A percentile compares a stretch with the other conserved stretches of the same genome.
Conservation (phyloP, 208 protist species). For the Borovskyia barvae region DNA sequence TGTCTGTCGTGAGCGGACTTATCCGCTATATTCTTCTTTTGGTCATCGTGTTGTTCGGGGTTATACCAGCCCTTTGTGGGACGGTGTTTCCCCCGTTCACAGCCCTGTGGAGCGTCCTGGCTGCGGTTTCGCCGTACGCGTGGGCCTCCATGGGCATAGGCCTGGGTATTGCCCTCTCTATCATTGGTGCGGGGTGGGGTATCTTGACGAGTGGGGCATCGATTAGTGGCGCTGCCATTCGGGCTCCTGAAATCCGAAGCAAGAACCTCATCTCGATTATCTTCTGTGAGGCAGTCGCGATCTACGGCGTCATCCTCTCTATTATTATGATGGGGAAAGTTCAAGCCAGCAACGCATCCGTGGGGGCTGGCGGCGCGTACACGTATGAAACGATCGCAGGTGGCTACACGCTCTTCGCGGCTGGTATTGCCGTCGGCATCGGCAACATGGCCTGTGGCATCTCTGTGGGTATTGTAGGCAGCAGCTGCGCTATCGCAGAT, state of each 20-base stretch:
- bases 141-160: conserved; percentile 82
- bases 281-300: conserved; percentile 99
- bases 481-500: conserved; percentile 95
- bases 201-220: conserved; percentile 87
- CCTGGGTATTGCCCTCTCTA: conserved; percentile 80
- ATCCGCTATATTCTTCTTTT: conserved; percentile 48
- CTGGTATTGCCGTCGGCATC: conserved; percentile 94
- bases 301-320: conserved; percentile 99
- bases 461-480: conserved; percentile 95
- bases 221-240: conserved; percentile 86
- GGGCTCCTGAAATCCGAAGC: conserved; percentile 85
- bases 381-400: conserved; percentile 44
- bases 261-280: conserved; percentile 97
- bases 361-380: conserved; percentile 45
- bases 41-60: conserved; percentile 68
- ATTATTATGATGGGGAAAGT: conserved; percentile 97
- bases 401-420: conserved; percentile 94
- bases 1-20: conserved; percentile 56
- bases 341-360: conserved; percentile 45
- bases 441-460: conserved; percentile 96
- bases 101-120: conserved; percentile 73
- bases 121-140: conserved; percentile 65
- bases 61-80: conserved; percentile 71
- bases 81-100: conserved; percentile 82
- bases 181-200: conserved; percentile 86